phyloP scores from a whole-genome alignment of 495 filamentous ascomycete genomes.

The Penicillium malachiteum region DNA sequence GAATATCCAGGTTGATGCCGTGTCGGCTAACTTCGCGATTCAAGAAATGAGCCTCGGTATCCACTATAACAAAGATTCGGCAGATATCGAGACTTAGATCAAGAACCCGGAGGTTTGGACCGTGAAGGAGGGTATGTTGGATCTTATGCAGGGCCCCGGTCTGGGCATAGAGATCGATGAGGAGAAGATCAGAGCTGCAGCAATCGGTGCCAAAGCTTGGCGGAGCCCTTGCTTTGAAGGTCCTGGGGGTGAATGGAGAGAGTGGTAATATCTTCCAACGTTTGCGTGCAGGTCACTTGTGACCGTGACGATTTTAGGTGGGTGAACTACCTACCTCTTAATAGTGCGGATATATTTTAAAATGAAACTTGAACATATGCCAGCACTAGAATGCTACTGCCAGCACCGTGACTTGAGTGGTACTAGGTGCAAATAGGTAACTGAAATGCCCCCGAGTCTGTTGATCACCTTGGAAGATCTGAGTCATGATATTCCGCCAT shows the following conservation, averaged over 20 bases:
- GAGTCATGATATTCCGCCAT: no score
- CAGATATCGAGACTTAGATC: conserved; percentile 67
- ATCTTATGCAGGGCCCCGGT: neutral
- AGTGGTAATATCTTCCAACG: neutral
- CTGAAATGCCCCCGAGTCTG: no score
- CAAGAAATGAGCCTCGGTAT: conserved; percentile 82
- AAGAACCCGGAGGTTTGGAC: conserved; percentile 38
- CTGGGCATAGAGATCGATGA: neutral
- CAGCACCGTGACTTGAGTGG: no score
- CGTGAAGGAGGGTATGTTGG: neutral
- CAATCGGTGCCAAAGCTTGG: neutral
- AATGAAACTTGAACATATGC: no score
- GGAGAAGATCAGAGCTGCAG: neutral
- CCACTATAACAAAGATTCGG: conserved; percentile 69
- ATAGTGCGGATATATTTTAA: no score
- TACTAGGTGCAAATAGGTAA: no score
- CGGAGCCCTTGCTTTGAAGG: neutral
- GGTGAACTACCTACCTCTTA: no score
- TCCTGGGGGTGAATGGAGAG: neutral
- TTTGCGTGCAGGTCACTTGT: no score
- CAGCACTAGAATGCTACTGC: no score
- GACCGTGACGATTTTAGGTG: no score
- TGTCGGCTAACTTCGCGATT: conserved; percentile 69
- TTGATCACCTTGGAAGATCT: no score
- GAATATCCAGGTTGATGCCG: conserved; percentile 64